Evolutionary conservation across 805 yeast species (phyloP).

Genomic region (Cyberlindnera euphorbiiphila): DNA sequence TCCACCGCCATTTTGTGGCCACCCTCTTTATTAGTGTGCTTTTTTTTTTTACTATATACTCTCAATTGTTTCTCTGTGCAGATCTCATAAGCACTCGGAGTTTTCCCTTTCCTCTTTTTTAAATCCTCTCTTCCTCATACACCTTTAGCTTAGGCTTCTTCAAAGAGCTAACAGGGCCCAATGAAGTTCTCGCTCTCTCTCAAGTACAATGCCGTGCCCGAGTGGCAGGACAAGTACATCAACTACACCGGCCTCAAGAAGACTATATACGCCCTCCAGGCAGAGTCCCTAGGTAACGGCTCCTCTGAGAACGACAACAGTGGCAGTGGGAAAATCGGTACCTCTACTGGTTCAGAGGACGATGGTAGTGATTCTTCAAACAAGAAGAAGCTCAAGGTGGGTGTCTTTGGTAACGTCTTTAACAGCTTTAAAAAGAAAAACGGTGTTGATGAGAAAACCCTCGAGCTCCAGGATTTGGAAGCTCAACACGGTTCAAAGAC

Average conservation of each 20-base stretch:
- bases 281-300: constrained; percentile 27
- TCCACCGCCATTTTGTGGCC: too few relatives aligned
- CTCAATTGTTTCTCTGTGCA: too few relatives aligned
- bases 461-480: constrained; percentile 27
- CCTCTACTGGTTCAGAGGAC: constrained; percentile 12
- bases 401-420: too few relatives aligned
- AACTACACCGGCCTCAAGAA: constrained; percentile 61
- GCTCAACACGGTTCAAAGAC: neutral
- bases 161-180: too few relatives aligned
- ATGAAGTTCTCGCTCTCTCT: constrained; percentile 73
- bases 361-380: constrained; percentile 5
- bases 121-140: too few relatives aligned
- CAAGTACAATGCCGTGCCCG: constrained; percentile 71
- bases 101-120: neutral
- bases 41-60: too few relatives aligned
- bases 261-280: constrained; percentile 51
- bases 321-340: too few relatives aligned
- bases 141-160: too few relatives aligned
- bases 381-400: neutral
- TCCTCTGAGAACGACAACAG: too few relatives aligned
- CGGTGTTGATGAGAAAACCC: constrained; percentile 13
- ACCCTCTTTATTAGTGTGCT: too few relatives aligned
- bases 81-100: too few relatives aligned
- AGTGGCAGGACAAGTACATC: constrained; percentile 81
- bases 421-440: too few relatives aligned